Conservation (phyloP, 805 yeast genomes). For the Phaffomyces thermotolerans region DNA sequence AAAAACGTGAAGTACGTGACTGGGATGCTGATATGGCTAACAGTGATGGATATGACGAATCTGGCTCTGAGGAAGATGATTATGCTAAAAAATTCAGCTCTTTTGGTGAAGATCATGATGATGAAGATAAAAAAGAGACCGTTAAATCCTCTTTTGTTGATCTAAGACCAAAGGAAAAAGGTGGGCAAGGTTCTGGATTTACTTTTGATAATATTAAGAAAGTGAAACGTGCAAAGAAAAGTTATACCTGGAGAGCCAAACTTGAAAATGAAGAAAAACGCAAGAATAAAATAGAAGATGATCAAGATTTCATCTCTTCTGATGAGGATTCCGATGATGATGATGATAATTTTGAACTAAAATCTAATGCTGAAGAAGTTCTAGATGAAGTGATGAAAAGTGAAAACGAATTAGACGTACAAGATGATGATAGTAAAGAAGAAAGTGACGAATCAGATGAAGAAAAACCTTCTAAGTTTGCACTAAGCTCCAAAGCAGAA, state of each 20-base stretch:
- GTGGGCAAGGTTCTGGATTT: constrained; percentile 63
- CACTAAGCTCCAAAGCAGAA: constrained; percentile 43
- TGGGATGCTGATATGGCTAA: constrained; percentile 43
- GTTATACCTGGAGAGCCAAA: constrained; percentile 69
- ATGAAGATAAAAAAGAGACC: not conserved
- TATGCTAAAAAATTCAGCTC: constrained; percentile 22
- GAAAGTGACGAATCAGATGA: constrained; percentile 24
- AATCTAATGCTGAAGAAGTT: constrained; percentile 1
- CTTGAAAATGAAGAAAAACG: constrained; percentile 41
- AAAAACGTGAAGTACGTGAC: constrained; percentile 54
- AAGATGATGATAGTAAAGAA: constrained; percentile 25
- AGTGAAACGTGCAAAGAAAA: constrained; percentile 41
- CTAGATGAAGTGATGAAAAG: constrained; percentile 25
- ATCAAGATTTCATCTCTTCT: constrained; percentile 45
- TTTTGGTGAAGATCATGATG: constrained; percentile 2
- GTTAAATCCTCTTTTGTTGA: constrained; percentile 51
- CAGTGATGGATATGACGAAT: constrained; percentile 4
- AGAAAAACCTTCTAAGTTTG: constrained; percentile 30
- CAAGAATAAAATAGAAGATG: constrained; percentile 46
- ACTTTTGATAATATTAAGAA: constrained; percentile 53
- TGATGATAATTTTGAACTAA: constrained; percentile 22
- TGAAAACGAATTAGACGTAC: constrained; percentile 11
- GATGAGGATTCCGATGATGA: constrained; percentile 20
- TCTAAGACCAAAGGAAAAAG: constrained; percentile 54
- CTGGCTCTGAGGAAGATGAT: constrained; percentile 11